phyloP scores from a whole-genome alignment of 208 protist species.

The Acanthamoeba sp. region DNA sequence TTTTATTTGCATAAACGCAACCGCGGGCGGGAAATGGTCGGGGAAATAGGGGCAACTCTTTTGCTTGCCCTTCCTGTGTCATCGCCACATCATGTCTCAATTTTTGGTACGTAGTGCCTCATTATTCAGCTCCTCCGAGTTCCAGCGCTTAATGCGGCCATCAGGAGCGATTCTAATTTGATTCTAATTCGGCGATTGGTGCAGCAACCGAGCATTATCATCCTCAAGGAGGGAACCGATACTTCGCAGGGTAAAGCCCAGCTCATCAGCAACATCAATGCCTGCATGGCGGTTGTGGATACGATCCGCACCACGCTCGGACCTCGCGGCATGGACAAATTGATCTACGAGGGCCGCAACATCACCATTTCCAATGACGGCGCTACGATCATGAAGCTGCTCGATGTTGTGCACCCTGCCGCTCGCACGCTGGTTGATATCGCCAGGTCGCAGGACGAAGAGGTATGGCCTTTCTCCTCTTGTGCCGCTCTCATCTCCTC shows the following conservation, averaged over 20 bases:
- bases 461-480: slow-evolving; percentile 30
- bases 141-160: neutral
- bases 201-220: slow-evolving; percentile 94
- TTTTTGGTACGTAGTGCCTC: neutral
- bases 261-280: slow-evolving; percentile 99
- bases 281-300: slow-evolving; percentile 95
- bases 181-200: neutral
- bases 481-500: neutral
- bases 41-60: too few species aligned
- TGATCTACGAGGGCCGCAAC: slow-evolving; percentile 88
- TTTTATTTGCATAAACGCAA: too few species aligned
- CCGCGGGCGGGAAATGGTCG: too few species aligned
- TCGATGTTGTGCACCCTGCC: slow-evolving; percentile 99
- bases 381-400: slow-evolving; percentile 99
- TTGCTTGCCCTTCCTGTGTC: too few species aligned
- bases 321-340: slow-evolving; percentile 99
- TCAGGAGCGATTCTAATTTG: too few species aligned
- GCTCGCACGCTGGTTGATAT: slow-evolving; percentile 99
- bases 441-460: slow-evolving; percentile 95
- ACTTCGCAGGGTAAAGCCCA: slow-evolving; percentile 99
- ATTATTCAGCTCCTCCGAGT: too few species aligned
- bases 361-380: slow-evolving; percentile 99
- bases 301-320: slow-evolving; percentile 95
- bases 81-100: neutral
- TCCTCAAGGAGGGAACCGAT: slow-evolving; percentile 99